phyloP scores from a whole-genome alignment of 805 yeast genomes.

The Ogataea saltuana region DNA sequence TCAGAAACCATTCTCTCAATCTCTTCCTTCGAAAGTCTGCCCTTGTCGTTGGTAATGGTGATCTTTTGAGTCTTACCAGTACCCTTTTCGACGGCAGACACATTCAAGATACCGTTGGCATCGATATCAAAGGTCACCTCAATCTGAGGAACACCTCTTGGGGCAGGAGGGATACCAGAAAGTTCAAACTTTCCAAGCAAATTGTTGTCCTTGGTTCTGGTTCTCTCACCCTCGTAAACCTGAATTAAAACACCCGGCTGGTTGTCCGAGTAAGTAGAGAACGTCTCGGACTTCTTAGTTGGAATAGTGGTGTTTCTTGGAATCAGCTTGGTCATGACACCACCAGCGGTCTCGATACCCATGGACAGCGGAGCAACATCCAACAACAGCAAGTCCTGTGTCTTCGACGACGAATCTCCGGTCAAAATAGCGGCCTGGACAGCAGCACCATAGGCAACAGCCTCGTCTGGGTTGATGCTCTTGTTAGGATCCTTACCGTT shows the following conservation, averaged over 20 bases:
- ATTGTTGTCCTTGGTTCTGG: constrained; percentile 94
- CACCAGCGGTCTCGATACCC: constrained; percentile 99
- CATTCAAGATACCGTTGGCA: constrained; percentile 96
- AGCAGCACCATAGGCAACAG: constrained; percentile 99
- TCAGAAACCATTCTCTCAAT: constrained; percentile 97
- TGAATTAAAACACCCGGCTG: constrained; percentile 98
- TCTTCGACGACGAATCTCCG: constrained; percentile 92
- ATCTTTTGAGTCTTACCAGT: constrained; percentile 97
- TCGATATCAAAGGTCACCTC: constrained; percentile 97
- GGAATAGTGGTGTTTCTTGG: constrained; percentile 99
- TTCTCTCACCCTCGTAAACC: constrained; percentile 98
- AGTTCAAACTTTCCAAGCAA: constrained; percentile 95
- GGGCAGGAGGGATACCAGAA: constrained; percentile 96
- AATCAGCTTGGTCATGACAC: constrained; percentile 97
- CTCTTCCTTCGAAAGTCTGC: constrained; percentile 96
- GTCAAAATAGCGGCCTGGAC: constrained; percentile 97
- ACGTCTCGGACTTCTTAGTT: constrained; percentile 94
- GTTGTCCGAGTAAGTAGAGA: constrained; percentile 96
- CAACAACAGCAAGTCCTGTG: constrained; percentile 88
- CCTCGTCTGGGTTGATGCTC: constrained; percentile 97
- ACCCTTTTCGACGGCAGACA: constrained; percentile 95
- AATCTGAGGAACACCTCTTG: constrained; percentile 98
- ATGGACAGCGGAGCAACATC: constrained; percentile 97
- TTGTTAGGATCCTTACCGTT: constrained; percentile 96
- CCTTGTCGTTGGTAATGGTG: constrained; percentile 97